phyloP scores from a whole-genome alignment of 345 rosid genomes.

The Corchorus capsularis region DNA sequence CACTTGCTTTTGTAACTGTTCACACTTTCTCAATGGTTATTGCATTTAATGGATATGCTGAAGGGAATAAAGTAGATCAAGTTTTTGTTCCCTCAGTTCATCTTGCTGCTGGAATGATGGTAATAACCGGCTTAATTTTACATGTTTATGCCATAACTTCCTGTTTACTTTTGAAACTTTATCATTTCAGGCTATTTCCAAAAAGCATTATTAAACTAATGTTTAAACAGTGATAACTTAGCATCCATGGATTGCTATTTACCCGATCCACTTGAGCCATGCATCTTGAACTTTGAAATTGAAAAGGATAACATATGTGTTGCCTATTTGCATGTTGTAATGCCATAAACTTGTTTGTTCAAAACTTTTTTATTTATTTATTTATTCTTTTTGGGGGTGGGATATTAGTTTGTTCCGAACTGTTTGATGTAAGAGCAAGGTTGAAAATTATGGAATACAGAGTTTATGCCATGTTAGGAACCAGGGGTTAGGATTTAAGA shows the following conservation, averaged over 20 bases:
- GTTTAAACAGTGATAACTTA: background rate
- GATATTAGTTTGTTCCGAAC: background rate
- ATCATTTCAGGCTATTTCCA: background rate
- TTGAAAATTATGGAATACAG: background rate
- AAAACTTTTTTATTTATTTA: background rate
- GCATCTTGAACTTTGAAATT: background rate
- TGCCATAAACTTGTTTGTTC: background rate
- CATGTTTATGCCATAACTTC: background rate
- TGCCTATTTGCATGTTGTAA: background rate
- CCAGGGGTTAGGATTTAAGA: background rate
- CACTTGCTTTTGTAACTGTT: slow-evolving; percentile 86
- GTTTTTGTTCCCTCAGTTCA: slow-evolving; percentile 79
- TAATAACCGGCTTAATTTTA: slow-evolving; percentile 32
- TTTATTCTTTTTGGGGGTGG: too few species aligned
- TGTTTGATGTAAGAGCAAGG: background rate
- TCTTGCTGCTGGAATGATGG: slow-evolving; percentile 85
- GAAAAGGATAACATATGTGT: background rate
- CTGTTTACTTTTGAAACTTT: background rate
- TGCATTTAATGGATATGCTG: slow-evolving; percentile 86
- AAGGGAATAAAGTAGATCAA: slow-evolving; percentile 86
- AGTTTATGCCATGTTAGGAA: background rate
- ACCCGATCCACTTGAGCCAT: background rate
- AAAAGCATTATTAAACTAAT: too few species aligned
- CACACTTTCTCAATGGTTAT: slow-evolving; percentile 98
- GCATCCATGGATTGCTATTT: background rate